Evolutionary conservation across 2,329 filamentous ascomycete species (phyloP), one percentile per base, ranked within the genome.

Genomic region (Ceratocystis ficicola): DNA sequence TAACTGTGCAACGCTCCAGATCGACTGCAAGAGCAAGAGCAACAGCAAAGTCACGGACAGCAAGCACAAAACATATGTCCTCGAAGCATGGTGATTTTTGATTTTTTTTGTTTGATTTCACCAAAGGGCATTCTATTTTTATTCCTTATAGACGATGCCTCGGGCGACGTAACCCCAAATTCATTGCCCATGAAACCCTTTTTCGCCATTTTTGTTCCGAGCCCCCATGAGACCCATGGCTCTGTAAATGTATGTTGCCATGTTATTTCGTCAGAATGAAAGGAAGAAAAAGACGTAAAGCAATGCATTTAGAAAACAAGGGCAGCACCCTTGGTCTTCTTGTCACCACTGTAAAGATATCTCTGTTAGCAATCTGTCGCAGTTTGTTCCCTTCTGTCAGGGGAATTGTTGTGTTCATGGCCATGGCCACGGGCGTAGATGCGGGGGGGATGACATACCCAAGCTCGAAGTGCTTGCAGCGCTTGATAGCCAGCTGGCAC

Each of bases 251-350:
- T 62, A 48, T 62, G 63, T 63, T 50, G 60, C 60, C 66, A 68
- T 65, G 71, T 75, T 78, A 76, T 77, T 75, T 77, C 77, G 75
- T 75, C 77, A 75, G 72, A 73, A 75, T 75, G 73, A 74, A 75
- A 74, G 73, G 75, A 76, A 77, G 73, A 75, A 73, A 71, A 76
- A 73, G 63, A 65, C 46, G 64, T n/a, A 65, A 67, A 52, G 57
- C 61, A 80, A 80, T 75, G 77, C 80, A 84, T 82, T 87, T 96
- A 99, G 86, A 99, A 99, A 76, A 99, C 94, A 77, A 99, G 87
- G 81, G 94, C 94, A 75, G 94, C 94, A 88, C 94, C 94, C 91
- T 99, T 99, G 76, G 94, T 99, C 90, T 99, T 99, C 92, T 99
- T 99, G 88, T 99, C 94, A 86, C 94, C 94, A 87, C 94, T 95